Percentiles rank a stretch among this genome's conserved stretches.
Evolutionary conservation across 495 filamentous ascomycete genomes (phyloP).

Genomic region (Neurospora sp.): DNA sequence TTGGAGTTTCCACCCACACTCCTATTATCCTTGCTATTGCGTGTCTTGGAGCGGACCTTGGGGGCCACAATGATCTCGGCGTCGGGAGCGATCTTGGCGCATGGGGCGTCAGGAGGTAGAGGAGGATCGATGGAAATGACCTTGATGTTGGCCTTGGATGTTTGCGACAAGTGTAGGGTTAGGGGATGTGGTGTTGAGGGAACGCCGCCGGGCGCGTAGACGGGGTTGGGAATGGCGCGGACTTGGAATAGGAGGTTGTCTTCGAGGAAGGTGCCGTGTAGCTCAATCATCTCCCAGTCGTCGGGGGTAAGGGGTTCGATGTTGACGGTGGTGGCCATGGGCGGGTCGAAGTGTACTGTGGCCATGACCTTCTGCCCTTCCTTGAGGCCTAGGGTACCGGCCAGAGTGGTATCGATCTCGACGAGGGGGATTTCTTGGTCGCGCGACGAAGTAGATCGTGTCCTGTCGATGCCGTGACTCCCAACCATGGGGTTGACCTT

Average conservation of each 20-base stretch:
- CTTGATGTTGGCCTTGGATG: conserved; percentile 86
- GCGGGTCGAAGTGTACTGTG: conserved; percentile 76
- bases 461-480: conserved; percentile 59
- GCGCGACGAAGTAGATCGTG: conserved; percentile 39
- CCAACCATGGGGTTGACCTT: conserved; percentile 61
- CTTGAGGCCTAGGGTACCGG: conserved; percentile 62
- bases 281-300: conserved; percentile 98
- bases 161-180: conserved; percentile 86
- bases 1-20: conserved; percentile 59
- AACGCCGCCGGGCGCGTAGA: conserved; percentile 40
- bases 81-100: conserved; percentile 86
- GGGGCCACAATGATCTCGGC: conserved; percentile 95
- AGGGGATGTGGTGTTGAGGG: conserved; percentile 57
- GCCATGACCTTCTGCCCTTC: conserved; percentile 75
- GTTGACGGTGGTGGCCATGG: conserved; percentile 80
- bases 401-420: conserved; percentile 86
- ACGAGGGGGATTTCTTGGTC: conserved; percentile 66
- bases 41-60: conserved; percentile 49
- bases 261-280: conserved; percentile 90
- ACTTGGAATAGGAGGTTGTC: conserved; percentile 90
- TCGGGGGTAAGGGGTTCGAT: conserved; percentile 91
- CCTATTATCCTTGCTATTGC: conserved; percentile 46
- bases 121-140: conserved; percentile 68
- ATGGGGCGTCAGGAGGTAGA: conserved; percentile 56
- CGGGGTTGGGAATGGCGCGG: conserved; percentile 79